Evolutionary conservation across 2,329 filamentous ascomycete species (phyloP).

Genomic region (Trichoderma polysporum): DNA sequence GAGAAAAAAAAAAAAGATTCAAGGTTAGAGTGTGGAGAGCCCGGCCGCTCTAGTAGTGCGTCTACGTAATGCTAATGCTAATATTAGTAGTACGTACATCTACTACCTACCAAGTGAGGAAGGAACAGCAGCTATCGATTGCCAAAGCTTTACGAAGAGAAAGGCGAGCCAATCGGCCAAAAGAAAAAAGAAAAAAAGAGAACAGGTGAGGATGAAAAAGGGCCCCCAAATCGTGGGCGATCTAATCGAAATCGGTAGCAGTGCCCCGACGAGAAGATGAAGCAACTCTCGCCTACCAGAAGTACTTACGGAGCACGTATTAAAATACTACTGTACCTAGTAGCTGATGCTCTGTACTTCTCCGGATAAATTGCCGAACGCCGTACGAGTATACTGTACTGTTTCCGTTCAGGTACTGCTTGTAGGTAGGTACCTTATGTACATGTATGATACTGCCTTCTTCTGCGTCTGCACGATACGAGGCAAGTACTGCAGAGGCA

Average conservation of each 20-base stretch:
- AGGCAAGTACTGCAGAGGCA: neutral
- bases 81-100: neutral
- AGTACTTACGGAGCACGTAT: neutral
- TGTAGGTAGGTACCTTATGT: too few relatives aligned
- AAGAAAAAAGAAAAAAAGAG: neutral
- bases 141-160: neutral
- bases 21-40: neutral
- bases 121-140: conserved; percentile 8
- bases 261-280: neutral
- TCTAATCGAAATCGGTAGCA: neutral
- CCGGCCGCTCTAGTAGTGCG: neutral
- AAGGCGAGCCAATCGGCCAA: neutral
- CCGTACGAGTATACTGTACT: too few relatives aligned
- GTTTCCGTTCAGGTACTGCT: too few relatives aligned
- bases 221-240: neutral
- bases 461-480: neutral
- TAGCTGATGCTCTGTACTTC: neutral
- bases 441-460: too few relatives aligned
- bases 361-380: too few relatives aligned
- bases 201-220: neutral
- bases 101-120: neutral
- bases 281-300: neutral
- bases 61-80: neutral
- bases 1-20: neutral
- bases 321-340: neutral